phyloP scores from a whole-genome alignment of 345 rosid genomes.

The Aurinia saxatilis region DNA sequence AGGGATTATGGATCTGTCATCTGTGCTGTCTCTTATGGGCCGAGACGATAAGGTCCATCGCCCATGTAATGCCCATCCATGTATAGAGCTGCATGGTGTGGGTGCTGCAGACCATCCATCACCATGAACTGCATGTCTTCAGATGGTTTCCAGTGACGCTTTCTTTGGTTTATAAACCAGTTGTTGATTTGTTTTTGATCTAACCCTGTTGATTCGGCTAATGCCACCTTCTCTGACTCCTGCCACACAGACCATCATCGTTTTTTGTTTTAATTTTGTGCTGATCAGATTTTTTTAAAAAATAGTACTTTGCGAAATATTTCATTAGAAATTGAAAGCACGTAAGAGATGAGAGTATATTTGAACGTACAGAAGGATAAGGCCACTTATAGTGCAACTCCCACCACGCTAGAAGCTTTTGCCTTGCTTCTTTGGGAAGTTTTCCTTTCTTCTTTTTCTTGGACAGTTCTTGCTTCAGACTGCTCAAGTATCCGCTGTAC shows the following conservation, averaged over 20 bases:
- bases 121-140: constrained; percentile 99
- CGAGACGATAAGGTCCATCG: constrained; percentile 91
- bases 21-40: constrained; percentile 41
- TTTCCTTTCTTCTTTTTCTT: constrained; percentile 99
- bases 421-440: constrained; percentile 97
- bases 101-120: constrained; percentile 86
- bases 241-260: constrained; percentile 19
- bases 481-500: constrained; percentile 91
- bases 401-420: constrained; percentile 98
- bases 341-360: neutral
- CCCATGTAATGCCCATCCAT: constrained; percentile 91
- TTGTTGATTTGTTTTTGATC: constrained; percentile 98
- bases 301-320: neutral
- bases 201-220: constrained; percentile 94
- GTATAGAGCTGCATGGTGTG: constrained; percentile 76
- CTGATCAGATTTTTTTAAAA: too few species aligned
- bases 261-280: too few species aligned
- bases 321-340: neutral
- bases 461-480: constrained; percentile 93
- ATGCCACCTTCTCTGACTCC: constrained; percentile 95
- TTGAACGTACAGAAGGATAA: constrained; percentile 74
- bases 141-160: constrained; percentile 98
- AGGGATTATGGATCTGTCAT: constrained; percentile 2
- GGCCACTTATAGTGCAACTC: constrained; percentile 99
- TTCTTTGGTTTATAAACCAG: constrained; percentile 98